These are phyloP conservation scores for Blastobotrys raffinosifermentans DNA, from an alignment of 1,139 yeast species.

Conservation along the genomic window DNA sequence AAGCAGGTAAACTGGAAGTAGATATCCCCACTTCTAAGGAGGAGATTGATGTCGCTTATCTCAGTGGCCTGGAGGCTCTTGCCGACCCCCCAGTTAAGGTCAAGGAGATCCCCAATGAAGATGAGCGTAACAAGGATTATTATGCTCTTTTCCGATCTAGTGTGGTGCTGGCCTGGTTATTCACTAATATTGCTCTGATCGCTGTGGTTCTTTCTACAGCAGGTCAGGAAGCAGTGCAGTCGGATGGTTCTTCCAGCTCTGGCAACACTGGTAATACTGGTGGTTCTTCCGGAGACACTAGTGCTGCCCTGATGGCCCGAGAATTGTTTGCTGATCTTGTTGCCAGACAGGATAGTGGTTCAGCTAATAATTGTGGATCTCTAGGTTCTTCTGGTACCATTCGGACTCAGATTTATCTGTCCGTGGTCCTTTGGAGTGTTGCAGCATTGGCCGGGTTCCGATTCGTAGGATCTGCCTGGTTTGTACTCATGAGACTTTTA, in stretches of 20 bases:
- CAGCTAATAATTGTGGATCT: conserved; percentile 17
- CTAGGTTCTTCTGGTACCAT: conserved; percentile 20
- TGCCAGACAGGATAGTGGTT: conserved; percentile 11
- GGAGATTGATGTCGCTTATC: conserved; percentile 58
- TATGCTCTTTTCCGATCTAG: conserved; percentile 71
- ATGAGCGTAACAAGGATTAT: conserved; percentile 43
- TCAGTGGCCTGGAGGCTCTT: conserved; percentile 31
- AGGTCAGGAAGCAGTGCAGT: conserved; percentile 38
- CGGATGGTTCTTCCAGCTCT: neutral
- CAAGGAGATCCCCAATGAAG: conserved; percentile 18
- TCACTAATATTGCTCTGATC: conserved; percentile 57
- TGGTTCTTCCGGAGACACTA: conserved; percentile 6
- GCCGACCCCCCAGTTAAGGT: conserved; percentile 26
- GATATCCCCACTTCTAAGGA: conserved; percentile 58
- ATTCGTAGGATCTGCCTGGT: conserved; percentile 45
- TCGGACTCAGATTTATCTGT: conserved; percentile 46
- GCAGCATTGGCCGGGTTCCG: conserved; percentile 69
- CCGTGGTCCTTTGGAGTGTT: conserved; percentile 74
- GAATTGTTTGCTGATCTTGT: conserved; percentile 10
- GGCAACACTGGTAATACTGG: conserved; percentile 1
- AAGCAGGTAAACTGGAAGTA: conserved; percentile 51
- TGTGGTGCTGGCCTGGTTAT: conserved; percentile 76
- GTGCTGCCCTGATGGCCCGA: conserved; percentile 6
- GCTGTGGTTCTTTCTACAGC: conserved; percentile 71
- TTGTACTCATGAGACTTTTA: conserved; percentile 28